Evolutionary conservation across 306 rosid genomes (phyloP).

Genomic region (Acacia confusa): DNA sequence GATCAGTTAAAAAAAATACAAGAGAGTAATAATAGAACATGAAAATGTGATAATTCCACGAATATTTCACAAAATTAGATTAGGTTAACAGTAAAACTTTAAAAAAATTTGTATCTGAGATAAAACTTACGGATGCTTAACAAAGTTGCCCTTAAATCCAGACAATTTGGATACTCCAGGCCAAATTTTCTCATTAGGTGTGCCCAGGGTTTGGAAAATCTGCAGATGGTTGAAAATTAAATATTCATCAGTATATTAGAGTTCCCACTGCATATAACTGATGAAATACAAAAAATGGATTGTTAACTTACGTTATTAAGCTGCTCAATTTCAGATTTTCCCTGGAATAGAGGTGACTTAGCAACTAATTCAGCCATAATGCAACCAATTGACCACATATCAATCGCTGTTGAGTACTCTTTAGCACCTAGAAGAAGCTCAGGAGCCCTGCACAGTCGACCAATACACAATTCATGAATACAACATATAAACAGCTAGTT

Average conservation of each 20-base stretch:
- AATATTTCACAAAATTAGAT: neutral
- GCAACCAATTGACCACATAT: conserved; percentile 98
- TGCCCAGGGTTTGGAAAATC: conserved; percentile 79
- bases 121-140: conserved; percentile 66
- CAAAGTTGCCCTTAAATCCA: conserved; percentile 64
- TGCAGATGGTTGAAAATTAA: conserved; percentile 35
- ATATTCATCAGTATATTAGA: neutral
- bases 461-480: conserved; percentile 13
- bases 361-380: conserved; percentile 89
- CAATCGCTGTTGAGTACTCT: conserved; percentile 91
- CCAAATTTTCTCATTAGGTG: conserved; percentile 81
- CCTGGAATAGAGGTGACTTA: conserved; percentile 76
- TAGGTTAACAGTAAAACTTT: neutral
- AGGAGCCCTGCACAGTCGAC: conserved; percentile 68
- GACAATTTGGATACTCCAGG: conserved; percentile 80
- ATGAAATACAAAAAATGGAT: neutral
- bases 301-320: conserved; percentile 58
- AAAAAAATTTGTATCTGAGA: neutral
- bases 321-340: conserved; percentile 84
- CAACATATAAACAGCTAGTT: neutral
- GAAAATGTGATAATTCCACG: neutral
- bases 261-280: neutral
- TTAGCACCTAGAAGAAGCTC: conserved; percentile 74
- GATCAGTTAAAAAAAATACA: neutral
- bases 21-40: neutral